A percentile compares a stretch with the other conserved stretches of the same genome.
Evolutionary conservation across 169 alveolate genomes (phyloP).

Genomic region (Eimeria praecox): DNA sequence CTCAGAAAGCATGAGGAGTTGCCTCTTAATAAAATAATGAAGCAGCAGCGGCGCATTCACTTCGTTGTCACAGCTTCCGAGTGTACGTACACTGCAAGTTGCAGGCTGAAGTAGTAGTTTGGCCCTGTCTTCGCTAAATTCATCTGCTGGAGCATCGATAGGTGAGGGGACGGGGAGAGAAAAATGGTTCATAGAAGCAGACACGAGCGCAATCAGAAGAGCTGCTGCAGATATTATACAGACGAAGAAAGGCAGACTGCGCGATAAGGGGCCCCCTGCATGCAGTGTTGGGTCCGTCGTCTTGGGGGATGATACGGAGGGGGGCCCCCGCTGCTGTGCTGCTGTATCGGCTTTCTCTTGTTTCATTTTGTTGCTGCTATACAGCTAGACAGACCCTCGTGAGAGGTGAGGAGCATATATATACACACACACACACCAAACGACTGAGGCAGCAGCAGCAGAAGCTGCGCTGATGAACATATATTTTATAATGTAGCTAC

Average conservation of each 20-base stretch:
- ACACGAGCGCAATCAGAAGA: background rate
- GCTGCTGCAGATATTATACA: background rate
- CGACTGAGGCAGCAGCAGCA: too few relatives aligned
- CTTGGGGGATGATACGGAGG: background rate
- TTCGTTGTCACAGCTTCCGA: constrained; percentile 60
- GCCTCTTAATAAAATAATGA: background rate
- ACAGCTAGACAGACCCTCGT: too few relatives aligned
- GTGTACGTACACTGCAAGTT: constrained; percentile 19
- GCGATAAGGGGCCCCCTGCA: background rate
- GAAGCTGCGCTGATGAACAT: too few relatives aligned
- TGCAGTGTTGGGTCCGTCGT: background rate
- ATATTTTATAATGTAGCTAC: too few relatives aligned
- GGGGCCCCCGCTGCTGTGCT: background rate
- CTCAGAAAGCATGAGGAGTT: constrained; percentile 17
- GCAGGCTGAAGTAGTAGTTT: constrained; percentile 27
- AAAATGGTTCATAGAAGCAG: background rate
- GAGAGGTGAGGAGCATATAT: too few relatives aligned
- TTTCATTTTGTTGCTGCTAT: background rate
- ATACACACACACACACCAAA: too few relatives aligned
- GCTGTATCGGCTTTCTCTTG: background rate
- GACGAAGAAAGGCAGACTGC: background rate
- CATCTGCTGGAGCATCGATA: constrained; percentile 4
- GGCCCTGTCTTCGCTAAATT: constrained; percentile 32
- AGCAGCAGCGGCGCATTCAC: constrained; percentile 24
- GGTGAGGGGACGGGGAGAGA: background rate